These are phyloP conservation scores for Ganoderma resinaceum DNA, from an alignment of 1,284 basidiomycete species.

Conservation along the genomic window DNA sequence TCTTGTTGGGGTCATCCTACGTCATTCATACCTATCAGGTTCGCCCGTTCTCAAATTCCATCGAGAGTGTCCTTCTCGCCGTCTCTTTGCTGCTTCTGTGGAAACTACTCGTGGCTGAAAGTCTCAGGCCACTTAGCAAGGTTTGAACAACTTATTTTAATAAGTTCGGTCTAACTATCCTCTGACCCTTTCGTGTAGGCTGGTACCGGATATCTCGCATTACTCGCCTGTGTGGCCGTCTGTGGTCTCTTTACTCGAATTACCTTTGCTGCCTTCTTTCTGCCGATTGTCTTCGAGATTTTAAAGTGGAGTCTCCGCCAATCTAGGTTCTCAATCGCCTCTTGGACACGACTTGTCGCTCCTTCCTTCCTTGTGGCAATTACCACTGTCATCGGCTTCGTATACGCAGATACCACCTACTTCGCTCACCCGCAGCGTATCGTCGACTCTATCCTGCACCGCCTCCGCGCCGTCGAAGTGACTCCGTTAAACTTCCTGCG, in stretches of 20 bases:
- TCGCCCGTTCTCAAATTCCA: constrained; percentile 49
- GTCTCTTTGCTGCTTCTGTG: constrained; percentile 35
- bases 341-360: constrained; percentile 24
- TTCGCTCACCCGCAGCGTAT: constrained; percentile 31
- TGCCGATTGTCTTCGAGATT: constrained; percentile 41
- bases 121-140: background rate
- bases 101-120: constrained; percentile 20
- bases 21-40: constrained; percentile 48
- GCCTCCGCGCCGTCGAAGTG: constrained; percentile 33
- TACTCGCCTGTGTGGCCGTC: constrained; percentile 30
- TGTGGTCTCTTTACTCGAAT: constrained; percentile 45
- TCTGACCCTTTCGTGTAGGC: background rate
- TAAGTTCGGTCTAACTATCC: background rate
- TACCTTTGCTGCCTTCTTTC: constrained; percentile 45
- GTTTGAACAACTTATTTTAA: background rate
- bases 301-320: constrained; percentile 30
- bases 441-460: constrained; percentile 10
- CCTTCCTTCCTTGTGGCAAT: constrained; percentile 33
- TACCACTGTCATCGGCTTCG: constrained; percentile 29
- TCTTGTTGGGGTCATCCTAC: constrained; percentile 49
- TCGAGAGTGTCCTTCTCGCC: constrained; percentile 45
- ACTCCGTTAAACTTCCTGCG: constrained; percentile 48
- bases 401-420: constrained; percentile 42
- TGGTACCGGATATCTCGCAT: constrained; percentile 32
- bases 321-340: constrained; percentile 13